These are phyloP conservation scores for Hanseniaspora lindneri DNA, from an alignment of 805 yeast species.

Conservation along the genomic window DNA sequence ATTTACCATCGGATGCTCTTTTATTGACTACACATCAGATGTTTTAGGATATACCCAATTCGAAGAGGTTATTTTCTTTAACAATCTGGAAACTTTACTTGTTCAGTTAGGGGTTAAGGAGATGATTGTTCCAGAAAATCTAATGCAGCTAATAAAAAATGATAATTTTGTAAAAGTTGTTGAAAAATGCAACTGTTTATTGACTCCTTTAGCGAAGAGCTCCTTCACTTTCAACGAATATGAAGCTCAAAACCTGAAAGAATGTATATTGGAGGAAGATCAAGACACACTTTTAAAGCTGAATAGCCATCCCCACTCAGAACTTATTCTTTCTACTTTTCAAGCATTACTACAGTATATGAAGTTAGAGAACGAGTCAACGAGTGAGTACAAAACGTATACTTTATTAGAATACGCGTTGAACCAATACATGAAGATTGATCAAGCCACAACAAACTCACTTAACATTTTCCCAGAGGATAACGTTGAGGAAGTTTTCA, in stretches of 20 bases:
- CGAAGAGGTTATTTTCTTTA: slow-evolving; percentile 68
- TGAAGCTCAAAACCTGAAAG: slow-evolving; percentile 57
- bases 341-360: slow-evolving; percentile 57
- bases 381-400: slow-evolving; percentile 43
- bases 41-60: slow-evolving; percentile 66
- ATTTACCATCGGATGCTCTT: slow-evolving; percentile 60
- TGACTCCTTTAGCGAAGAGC: slow-evolving; percentile 45
- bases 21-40: slow-evolving; percentile 59
- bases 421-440: slow-evolving; percentile 77
- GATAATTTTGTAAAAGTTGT: slow-evolving; percentile 58
- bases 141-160: slow-evolving; percentile 32
- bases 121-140: slow-evolving; percentile 45
- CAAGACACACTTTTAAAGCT: slow-evolving; percentile 9
- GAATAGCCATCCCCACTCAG: slow-evolving; percentile 15
- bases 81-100: slow-evolving; percentile 73
- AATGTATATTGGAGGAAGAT: slow-evolving; percentile 47
- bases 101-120: slow-evolving; percentile 88
- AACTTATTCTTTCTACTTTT: slow-evolving; percentile 3
- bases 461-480: slow-evolving; percentile 63
- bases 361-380: slow-evolving; percentile 32
- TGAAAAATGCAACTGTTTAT: slow-evolving; percentile 65
- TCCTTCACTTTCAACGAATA: slow-evolving; percentile 56
- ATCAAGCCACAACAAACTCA: slow-evolving; percentile 79
- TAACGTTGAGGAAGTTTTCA: slow-evolving; percentile 17
- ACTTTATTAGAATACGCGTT: slow-evolving; percentile 56